Percentiles rank a stretch among this genome's conserved stretches.
phyloP scores from a whole-genome alignment of 2,329 filamentous ascomycete genomes.

The Alternaria atra region DNA sequence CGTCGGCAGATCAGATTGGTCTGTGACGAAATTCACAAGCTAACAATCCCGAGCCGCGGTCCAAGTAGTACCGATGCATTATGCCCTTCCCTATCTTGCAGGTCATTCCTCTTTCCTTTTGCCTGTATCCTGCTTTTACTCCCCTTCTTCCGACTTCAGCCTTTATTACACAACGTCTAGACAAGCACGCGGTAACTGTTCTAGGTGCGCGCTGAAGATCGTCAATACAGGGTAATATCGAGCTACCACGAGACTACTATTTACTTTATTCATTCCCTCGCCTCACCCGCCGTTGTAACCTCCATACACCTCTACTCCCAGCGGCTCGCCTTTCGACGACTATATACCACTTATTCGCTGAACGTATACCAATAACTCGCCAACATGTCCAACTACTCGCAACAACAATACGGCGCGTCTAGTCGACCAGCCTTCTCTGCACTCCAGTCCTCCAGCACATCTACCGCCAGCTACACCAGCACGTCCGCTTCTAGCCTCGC shows the following conservation, averaged over 20 bases:
- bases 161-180: conserved; percentile 11
- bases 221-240: conserved; percentile 29
- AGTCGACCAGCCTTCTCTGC: conserved; percentile 48
- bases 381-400: conserved; percentile 32
- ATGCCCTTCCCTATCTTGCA: conserved; percentile 13
- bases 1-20: conserved; percentile 28
- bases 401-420: conserved; percentile 29
- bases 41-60: conserved; percentile 29
- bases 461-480: conserved; percentile 53
- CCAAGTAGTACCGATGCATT: conserved; percentile 15
- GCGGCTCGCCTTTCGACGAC: neutral
- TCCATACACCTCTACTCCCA: conserved; percentile 1
- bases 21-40: conserved; percentile 31
- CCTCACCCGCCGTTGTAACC: conserved; percentile 13
- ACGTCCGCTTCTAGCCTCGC: conserved; percentile 53
- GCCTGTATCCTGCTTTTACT: conserved; percentile 10
- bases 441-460: conserved; percentile 44
- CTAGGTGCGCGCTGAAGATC: conserved; percentile 17
- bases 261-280: conserved; percentile 28
- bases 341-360: neutral
- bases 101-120: conserved; percentile 9
- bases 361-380: neutral
- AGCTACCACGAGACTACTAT: conserved; percentile 29
- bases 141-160: conserved; percentile 17
- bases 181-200: conserved; percentile 17